Conservation (phyloP, 805 yeast species). For the Soucietia sequanensis region DNA sequence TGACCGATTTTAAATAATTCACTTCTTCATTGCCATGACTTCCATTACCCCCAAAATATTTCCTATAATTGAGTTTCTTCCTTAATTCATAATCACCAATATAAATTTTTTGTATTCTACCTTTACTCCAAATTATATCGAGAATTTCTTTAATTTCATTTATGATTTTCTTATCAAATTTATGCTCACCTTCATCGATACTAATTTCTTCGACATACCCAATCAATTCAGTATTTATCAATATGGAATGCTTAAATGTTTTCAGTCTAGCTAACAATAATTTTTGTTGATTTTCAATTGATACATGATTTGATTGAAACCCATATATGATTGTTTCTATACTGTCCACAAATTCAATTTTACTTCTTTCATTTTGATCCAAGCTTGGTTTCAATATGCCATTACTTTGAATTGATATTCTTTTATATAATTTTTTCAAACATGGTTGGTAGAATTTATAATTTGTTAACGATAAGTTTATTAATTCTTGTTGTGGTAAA, state of each 20-base stretch:
- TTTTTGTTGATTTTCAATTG: slow-evolving; percentile 17
- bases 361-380: slow-evolving; percentile 1
- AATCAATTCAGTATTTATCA: slow-evolving; percentile 24
- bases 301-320: slow-evolving; percentile 10
- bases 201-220: slow-evolving; percentile 16
- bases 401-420: slow-evolving; percentile 19
- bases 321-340: slow-evolving; percentile 26
- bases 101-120: slow-evolving; percentile 13
- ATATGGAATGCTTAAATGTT: slow-evolving; percentile 22
- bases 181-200: slow-evolving; percentile 4
- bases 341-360: slow-evolving; percentile 20
- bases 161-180: not conserved
- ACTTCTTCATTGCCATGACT: slow-evolving; percentile 6
- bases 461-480: slow-evolving; percentile 34
- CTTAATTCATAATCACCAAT: slow-evolving; percentile 16
- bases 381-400: slow-evolving; percentile 12
- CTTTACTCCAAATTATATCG: slow-evolving; percentile 3
- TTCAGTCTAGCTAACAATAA: slow-evolving; percentile 27
- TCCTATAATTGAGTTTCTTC: slow-evolving; percentile 8
- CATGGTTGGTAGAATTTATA: slow-evolving; percentile 34
- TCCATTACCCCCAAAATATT: not conserved
- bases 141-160: not conserved
- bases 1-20: slow-evolving; percentile 13
- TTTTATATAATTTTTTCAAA: slow-evolving; percentile 23
- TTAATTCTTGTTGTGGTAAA: slow-evolving; percentile 30